Base-by-base conservation (phyloP, 257 asterid species). In the Rehmannia glutinosa region DNA sequence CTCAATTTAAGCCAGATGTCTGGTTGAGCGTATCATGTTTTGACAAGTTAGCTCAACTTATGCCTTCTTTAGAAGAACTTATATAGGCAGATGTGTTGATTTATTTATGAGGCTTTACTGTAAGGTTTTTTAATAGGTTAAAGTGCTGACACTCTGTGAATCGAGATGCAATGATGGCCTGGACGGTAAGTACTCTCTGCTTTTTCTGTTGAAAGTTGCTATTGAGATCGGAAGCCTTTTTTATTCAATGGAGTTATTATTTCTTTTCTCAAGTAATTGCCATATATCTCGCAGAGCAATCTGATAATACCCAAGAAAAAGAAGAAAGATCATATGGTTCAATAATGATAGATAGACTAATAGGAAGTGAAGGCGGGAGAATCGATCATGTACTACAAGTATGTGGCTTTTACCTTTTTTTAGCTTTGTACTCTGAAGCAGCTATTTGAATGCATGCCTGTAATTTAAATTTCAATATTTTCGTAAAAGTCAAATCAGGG, bases 311-410 rank as follows among this genome's bases (percentile, higher is more conserved):
- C 45, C 84, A 68, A 70, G 86, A 66, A 25, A 65, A 71, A 55
- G 92, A 81, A 77, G 95, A 88, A 83, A 85, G 96, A 76, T 82
- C 96, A 53, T 93, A 93, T 72, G 99, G 99, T 61, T 79, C 89
- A 73, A 15, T 81, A 33, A 90, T 90, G 95, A 82, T 93, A 88
- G 95, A 91, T 81, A 81, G 84, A 74, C 68, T 94, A 53, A 83
- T 94, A 3, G 95, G 98, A 64, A 85, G 88, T 49, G 63, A 36
- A 78, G 89, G 79, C 25, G 99, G 96, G 15, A 84, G 96, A 52
- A 59, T 94, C 39, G 99, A 94, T 82, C 96, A 94, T 77, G 85
- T 84, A 49, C 78, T 94, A 74, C 99, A 93, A 78, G 98, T 92
- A 86, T 7, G 90, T 59, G 12, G n/a, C 39, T 16, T 67, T 51